A percentile compares a stretch with the other conserved stretches of the same genome.
These are phyloP conservation scores for Dichotomocladium elegans DNA, from an alignment of 371 early-diverging fungal genomes.

Conservation along the genomic window DNA sequence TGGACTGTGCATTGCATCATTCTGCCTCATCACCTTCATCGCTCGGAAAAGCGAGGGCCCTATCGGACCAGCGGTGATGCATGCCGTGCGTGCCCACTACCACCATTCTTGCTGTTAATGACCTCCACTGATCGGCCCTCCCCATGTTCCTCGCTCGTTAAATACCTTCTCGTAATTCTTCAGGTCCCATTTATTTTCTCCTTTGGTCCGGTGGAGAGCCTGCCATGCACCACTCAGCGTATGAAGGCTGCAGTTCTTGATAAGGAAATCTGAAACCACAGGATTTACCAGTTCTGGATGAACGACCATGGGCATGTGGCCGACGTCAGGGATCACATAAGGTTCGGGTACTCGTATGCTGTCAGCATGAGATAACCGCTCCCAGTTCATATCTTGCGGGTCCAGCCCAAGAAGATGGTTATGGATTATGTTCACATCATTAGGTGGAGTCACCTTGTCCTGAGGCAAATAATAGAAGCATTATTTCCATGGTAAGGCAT, in stretches of 20 bases:
- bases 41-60: constrained; percentile 55
- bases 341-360: constrained; percentile 43
- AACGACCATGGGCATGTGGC: constrained; percentile 67
- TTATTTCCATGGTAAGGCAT: no score
- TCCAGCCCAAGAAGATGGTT: constrained; percentile 30
- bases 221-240: constrained; percentile 64
- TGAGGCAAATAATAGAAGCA: constrained; percentile 2
- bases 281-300: constrained; percentile 64
- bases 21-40: constrained; percentile 67
- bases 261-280: constrained; percentile 61
- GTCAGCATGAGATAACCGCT: constrained; percentile 12
- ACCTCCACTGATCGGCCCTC: neutral
- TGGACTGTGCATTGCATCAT: constrained; percentile 62
- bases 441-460: constrained; percentile 47
- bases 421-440: constrained; percentile 45
- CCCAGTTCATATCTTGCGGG: constrained; percentile 17
- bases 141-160: no score
- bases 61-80: constrained; percentile 48
- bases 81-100: constrained; percentile 54
- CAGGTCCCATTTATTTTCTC: constrained; percentile 67
- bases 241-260: constrained; percentile 56
- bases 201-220: constrained; percentile 49
- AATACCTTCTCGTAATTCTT: constrained; percentile 72
- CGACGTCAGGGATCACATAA: constrained; percentile 59
- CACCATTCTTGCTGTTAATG: neutral